phyloP scores from a whole-genome alignment of 495 filamentous ascomycete species.

The Neurospora intermedia region DNA sequence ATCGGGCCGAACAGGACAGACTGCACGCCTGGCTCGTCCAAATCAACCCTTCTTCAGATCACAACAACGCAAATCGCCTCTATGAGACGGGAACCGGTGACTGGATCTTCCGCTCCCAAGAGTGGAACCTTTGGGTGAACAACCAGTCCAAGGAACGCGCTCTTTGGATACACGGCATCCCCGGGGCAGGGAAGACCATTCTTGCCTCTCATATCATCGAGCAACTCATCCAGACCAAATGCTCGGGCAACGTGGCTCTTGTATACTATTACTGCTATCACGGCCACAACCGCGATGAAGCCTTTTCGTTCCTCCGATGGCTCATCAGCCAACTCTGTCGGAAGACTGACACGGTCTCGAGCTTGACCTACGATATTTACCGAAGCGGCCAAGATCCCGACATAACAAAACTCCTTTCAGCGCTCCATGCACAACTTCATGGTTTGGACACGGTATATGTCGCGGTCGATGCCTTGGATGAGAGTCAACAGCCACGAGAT shows the following conservation, averaged over 20 bases:
- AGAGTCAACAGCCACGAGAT: slow-evolving; percentile 11
- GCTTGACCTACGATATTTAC: slow-evolving; percentile 3
- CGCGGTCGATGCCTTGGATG: slow-evolving; percentile 26
- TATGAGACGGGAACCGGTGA: slow-evolving; percentile 11
- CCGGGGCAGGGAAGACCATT: slow-evolving; percentile 33
- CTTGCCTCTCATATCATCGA: slow-evolving; percentile 25
- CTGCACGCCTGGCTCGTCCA: neutral
- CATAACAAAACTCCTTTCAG: neutral
- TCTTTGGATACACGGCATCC: slow-evolving; percentile 33
- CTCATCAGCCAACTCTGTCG: slow-evolving; percentile 23
- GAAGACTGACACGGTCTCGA: slow-evolving; percentile 10
- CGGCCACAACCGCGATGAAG: slow-evolving; percentile 24
- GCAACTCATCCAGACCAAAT: slow-evolving; percentile 8
- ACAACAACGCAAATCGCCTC: slow-evolving; percentile 6
- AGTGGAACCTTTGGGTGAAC: slow-evolving; percentile 15
- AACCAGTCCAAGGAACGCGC: slow-evolving; percentile 7
- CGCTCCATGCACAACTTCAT: slow-evolving; percentile 3
- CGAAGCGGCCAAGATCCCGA: neutral
- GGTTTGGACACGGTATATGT: slow-evolving; percentile 15
- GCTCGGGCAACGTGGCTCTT: slow-evolving; percentile 3
- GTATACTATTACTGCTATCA: slow-evolving; percentile 33
- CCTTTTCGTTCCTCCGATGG: slow-evolving; percentile 18
- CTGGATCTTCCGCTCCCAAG: slow-evolving; percentile 12
- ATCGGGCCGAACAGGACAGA: neutral
- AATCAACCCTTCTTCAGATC: slow-evolving; percentile 6